Evolutionary conservation across 768 basidiomycete genomes (phyloP), one percentile per base, ranked within the genome.

Genomic region (Trametes maxima): DNA sequence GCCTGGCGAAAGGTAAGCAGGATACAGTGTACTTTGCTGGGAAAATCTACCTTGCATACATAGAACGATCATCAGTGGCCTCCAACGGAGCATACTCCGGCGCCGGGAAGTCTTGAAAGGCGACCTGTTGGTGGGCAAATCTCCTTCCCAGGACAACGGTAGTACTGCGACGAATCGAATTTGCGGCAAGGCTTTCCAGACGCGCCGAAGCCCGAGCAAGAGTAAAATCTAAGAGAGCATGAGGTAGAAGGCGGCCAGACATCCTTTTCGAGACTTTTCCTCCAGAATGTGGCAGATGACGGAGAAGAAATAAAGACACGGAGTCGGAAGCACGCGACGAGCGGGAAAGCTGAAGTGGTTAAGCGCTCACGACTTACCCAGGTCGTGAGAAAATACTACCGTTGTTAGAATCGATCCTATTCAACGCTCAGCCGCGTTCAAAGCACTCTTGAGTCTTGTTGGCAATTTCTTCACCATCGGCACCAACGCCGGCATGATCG

Each of bases 211-310:
- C 65, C 1, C 65, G 67, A 42, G 52, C 53, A 10, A 68, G 42
- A 0, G 62, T 64, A 25, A 68, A 54, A 21, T 68, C 67, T 8
- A 68, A 47, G 16, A 68, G 65, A 19, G 62, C 65, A 10, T 65
- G 65, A 16, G 67, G 67, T n/a, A 68, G 44, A 24, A 59, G 51
- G 37, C 37, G 45, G 10, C 51, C 55, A 49, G 65, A 60, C 65
- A 66, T 66, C 12, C n/a, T 12, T 5, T 2, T 17, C 14, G 47
- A 48, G 2, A 17, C 13, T 3, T 44, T 16, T n/a, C n/a, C n/a
- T 19, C n/a, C 8, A 8, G 24, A 46, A 8, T 13, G 45, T 5
- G 16, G 19, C 44, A 12, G 21, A 12, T 22, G 13, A 14, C 10
- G 24, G 21, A 24, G 45, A 45, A 21, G 10, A 24, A 33, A 44